Evolutionary conservation across 805 yeast species (phyloP).

Genomic region (Lipomyces spencermartinsiae): DNA sequence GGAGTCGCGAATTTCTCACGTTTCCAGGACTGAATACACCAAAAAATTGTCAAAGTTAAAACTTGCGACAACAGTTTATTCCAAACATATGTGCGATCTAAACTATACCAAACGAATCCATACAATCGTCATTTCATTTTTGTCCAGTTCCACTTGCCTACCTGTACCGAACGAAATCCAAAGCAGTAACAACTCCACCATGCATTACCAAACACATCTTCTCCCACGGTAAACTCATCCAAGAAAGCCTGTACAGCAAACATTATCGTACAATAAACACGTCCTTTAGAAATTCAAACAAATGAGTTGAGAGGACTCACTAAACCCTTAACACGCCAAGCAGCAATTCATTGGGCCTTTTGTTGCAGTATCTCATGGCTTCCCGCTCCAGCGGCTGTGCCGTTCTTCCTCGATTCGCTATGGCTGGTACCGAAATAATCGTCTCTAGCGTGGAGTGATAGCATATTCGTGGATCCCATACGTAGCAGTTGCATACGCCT

Average conservation of each 20-base stretch:
- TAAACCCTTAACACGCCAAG: not conserved
- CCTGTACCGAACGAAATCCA: not conserved
- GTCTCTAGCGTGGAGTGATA: conserved; percentile 31
- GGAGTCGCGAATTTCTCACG: no score
- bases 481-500: conserved; percentile 23
- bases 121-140: not conserved
- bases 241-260: not conserved
- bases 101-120: not conserved
- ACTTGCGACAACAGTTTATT: no score
- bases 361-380: not conserved
- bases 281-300: not conserved
- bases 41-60: no score
- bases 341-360: not conserved
- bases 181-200: not conserved
- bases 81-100: no score
- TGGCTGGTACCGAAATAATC: conserved; percentile 29
- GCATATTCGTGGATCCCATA: conserved; percentile 31
- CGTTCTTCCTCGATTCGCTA: not conserved
- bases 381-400: not conserved
- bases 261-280: not conserved
- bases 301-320: not conserved
- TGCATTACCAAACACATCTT: not conserved
- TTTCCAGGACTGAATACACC: no score
- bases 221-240: not conserved
- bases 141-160: not conserved